Evolutionary conservation across 2,329 filamentous ascomycete genomes (phyloP).

Genomic region (Capronia americana): DNA sequence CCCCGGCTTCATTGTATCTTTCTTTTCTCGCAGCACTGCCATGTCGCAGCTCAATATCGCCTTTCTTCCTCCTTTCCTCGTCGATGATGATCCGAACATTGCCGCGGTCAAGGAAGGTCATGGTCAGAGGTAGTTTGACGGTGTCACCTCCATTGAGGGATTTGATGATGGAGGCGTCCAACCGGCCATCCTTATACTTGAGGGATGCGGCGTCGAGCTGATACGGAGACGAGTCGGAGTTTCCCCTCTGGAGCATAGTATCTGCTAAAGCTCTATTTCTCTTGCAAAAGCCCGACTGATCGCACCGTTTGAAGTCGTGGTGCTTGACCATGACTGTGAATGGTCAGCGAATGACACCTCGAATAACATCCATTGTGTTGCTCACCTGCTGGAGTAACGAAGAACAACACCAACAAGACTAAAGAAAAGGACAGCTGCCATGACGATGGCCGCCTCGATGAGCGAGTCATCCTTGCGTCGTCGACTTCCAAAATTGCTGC

Average conservation of each 20-base stretch:
- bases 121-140: slow-evolving; percentile 78
- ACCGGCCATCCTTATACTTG: slow-evolving; percentile 76
- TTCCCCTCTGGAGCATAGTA: slow-evolving; percentile 67
- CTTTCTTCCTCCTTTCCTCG: slow-evolving; percentile 87
- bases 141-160: slow-evolving; percentile 71
- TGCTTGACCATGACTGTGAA: slow-evolving; percentile 81
- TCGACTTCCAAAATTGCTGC: neutral
- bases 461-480: slow-evolving; percentile 32
- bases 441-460: slow-evolving; percentile 31
- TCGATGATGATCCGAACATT: slow-evolving; percentile 86
- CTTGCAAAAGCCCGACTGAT: slow-evolving; percentile 96
- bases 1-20: slow-evolving; percentile 88
- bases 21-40: slow-evolving; percentile 86
- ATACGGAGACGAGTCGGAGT: slow-evolving; percentile 81
- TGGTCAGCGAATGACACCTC: slow-evolving; percentile 15
- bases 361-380: neutral
- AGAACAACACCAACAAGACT: slow-evolving; percentile 63
- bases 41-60: slow-evolving; percentile 85
- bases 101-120: slow-evolving; percentile 89
- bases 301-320: slow-evolving; percentile 95
- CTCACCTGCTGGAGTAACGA: slow-evolving; percentile 71
- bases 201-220: slow-evolving; percentile 73
- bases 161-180: slow-evolving; percentile 84
- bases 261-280: slow-evolving; percentile 92
- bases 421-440: slow-evolving; percentile 62